Conservation (phyloP, 2,329 filamentous ascomycete genomes). For the Plectosphaerella sp. region DNA sequence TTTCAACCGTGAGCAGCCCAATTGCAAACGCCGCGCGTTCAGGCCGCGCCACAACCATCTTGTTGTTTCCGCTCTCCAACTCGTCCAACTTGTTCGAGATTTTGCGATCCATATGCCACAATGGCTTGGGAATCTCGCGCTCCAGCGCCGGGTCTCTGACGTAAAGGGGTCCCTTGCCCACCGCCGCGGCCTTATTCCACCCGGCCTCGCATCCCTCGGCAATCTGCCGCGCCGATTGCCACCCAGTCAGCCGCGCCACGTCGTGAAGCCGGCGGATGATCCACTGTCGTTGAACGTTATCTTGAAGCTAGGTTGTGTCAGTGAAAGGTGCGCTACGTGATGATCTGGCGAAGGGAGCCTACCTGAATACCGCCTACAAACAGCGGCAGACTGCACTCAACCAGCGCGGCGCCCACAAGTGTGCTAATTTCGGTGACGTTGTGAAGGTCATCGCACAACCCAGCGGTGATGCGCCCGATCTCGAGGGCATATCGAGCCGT, state of each 20-base stretch:
- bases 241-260: constrained; percentile 77
- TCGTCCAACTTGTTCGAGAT: constrained; percentile 49
- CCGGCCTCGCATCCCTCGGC: constrained; percentile 78
- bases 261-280: constrained; percentile 69
- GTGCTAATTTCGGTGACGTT: constrained; percentile 63
- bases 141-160: constrained; percentile 36
- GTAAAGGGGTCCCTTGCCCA: constrained; percentile 76
- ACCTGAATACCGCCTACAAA: constrained; percentile 83
- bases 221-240: constrained; percentile 78
- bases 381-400: constrained; percentile 75
- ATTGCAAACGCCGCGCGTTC: constrained; percentile 71
- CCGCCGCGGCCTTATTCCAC: constrained; percentile 72
- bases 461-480: constrained; percentile 77
- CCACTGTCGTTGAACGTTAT: constrained; percentile 71
- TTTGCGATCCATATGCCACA: constrained; percentile 46
- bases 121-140: constrained; percentile 28
- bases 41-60: constrained; percentile 52
- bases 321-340: not conserved
- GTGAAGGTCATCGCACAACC: constrained; percentile 54
- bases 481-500: constrained; percentile 68
- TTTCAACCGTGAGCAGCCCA: constrained; percentile 73
- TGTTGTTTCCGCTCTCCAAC: constrained; percentile 32
- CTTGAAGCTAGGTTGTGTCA: constrained; percentile 52
- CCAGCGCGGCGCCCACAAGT: constrained; percentile 72
- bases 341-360: constrained; percentile 14